Base-by-base conservation (phyloP, 331 rosid genomes). In the Pyracantha coccinea region DNA sequence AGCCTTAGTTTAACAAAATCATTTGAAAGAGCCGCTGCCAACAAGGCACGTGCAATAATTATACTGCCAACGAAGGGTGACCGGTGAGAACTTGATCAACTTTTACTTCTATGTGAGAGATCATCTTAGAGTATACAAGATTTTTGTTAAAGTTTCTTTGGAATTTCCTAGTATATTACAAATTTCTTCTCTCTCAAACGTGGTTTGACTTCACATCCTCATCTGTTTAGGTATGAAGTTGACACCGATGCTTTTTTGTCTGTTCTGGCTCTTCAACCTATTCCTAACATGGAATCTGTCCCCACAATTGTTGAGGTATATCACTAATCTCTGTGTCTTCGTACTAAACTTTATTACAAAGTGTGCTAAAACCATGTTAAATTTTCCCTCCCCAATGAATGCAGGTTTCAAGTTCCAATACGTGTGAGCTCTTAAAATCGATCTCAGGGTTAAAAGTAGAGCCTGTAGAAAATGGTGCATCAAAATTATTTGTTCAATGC, bases 201-300 rank as follows among this genome's bases (percentile, higher is more conserved):
- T 69, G 70, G 11, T 77, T 72, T 90, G 83, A 88, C 83, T 77
- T 71, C 78, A 73, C 59, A 83, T 79, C 76, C 57, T 84, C 71
- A 65, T 63, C 69, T 72, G 79, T 38, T 72, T 83, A 94, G 99
- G 97, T 89, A 85, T 85, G 99, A 92, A 74, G 89, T 94, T 87
- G 99, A 94, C 76, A 94, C 99, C 16, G 99, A 94, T 87, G 99
- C 99, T 58, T 92, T 90, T 89, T 92, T 92, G 75, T 90, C 97
- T 69, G 93, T 92, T 73, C 83, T 94, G 80, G 99, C 97, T 53
- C 99, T 94, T 84, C 97, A 94, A 80, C 92, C 92, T 68, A 94
- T 94, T 82, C 92, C 88, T 6, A 73, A 86, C 7, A 94, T 94
- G 96, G 92, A 84, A 27, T 83, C 89, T 75, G 80, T 94, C 71